Conservation (phyloP, 2,329 filamentous ascomycete genomes). For the Exophiala mesophila region DNA sequence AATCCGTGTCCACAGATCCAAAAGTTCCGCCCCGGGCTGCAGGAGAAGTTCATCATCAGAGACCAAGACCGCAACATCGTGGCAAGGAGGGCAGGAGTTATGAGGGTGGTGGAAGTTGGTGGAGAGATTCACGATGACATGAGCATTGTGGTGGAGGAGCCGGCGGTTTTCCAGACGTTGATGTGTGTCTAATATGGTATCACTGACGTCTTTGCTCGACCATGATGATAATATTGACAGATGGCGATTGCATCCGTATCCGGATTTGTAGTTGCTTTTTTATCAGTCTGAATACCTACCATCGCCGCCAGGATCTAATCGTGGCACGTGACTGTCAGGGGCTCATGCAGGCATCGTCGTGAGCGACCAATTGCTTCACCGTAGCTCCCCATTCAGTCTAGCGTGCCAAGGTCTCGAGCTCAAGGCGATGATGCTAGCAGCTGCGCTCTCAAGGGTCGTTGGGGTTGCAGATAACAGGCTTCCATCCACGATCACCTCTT, state of each 20-base stretch:
- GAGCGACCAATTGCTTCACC: no score
- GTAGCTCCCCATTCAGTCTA: no score
- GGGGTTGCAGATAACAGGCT: slow-evolving; percentile 11
- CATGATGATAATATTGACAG: no score
- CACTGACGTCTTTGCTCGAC: no score
- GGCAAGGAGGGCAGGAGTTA: slow-evolving; percentile 25
- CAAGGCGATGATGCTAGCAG: slow-evolving; percentile 3
- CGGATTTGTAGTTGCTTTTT: no score
- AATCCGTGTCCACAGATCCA: slow-evolving; percentile 26
- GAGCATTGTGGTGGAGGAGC: slow-evolving; percentile 24
- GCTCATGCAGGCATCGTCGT: no score
- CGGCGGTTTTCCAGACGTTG: slow-evolving; percentile 7
- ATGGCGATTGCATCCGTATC: no score
- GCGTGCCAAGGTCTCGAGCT: background rate
- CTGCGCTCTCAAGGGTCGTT: slow-evolving; percentile 16
- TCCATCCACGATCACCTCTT: slow-evolving; percentile 12
- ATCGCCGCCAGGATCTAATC: no score
- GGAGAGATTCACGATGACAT: slow-evolving; percentile 24
- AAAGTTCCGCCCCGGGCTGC: slow-evolving; percentile 18
- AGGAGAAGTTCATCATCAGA: slow-evolving; percentile 22
- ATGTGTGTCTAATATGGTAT: slow-evolving; percentile 10
- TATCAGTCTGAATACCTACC: no score
- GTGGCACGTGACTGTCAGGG: no score
- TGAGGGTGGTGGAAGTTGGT: slow-evolving; percentile 25
- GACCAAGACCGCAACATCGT: slow-evolving; percentile 21